Evolutionary conservation across 2,329 filamentous ascomycete genomes (phyloP), one percentile per base, ranked within the genome.

Genomic region (Truncatella angustata): DNA sequence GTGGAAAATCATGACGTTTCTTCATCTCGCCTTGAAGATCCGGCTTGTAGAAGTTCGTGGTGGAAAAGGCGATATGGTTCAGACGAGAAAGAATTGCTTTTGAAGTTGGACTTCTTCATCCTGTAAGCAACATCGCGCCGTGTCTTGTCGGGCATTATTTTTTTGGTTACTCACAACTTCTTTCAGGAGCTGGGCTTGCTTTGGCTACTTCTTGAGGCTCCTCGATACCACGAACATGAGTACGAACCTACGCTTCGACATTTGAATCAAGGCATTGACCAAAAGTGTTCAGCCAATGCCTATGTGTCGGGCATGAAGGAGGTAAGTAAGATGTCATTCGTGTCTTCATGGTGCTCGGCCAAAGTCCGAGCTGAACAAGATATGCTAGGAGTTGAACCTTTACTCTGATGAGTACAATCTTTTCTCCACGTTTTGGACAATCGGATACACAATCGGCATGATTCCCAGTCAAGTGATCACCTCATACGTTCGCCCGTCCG

Each of bases 281-380:
- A 24, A n/a, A n/a, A n/a, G n/a, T n/a, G n/a, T n/a, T n/a, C n/a
- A n/a, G n/a, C n/a, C n/a, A 78, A 79, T 58, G 77, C 77, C 3
- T 80, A 77, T 50, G 66, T 75, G 20, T 70, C 72, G 23, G 71
- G 77, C 55, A 75, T 78, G 75, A 56, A 67, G 46, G 69, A n/a
- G n/a, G n/a, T n/a, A n/a, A n/a, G n/a, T n/a, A n/a, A n/a, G n/a
- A n/a, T n/a, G n/a, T n/a, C n/a, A n/a, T n/a, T n/a, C n/a, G n/a
- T n/a, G n/a, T n/a, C n/a, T n/a, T n/a, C n/a, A n/a, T n/a, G n/a
- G n/a, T n/a, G n/a, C n/a, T n/a, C n/a, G n/a, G n/a, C n/a, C n/a
- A n/a, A n/a, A n/a, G n/a, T n/a, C n/a, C n/a, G n/a, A n/a, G n/a
- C n/a, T n/a, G n/a, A n/a, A n/a, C n/a, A n/a, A n/a, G n/a, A n/a